Evolutionary conservation across 768 basidiomycete species (phyloP), one percentile per base, ranked within the genome.

Genomic region (Hemileccinum rubropunctum): DNA sequence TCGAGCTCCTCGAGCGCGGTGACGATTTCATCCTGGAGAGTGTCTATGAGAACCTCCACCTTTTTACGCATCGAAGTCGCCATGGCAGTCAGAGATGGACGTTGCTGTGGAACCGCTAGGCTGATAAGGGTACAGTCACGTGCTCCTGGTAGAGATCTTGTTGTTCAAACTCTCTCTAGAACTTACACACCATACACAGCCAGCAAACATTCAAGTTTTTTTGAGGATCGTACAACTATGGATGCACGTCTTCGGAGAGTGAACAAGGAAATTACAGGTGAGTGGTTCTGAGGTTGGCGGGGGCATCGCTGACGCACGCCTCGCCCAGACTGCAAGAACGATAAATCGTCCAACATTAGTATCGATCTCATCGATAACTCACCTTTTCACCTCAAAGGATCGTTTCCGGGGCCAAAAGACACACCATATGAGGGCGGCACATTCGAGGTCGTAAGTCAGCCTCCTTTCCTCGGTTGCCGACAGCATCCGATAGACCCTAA

Each of bases 371-470:
- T 95, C 63, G 91, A 92, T 67, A 83, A 91, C 58, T 90, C 86
- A 5, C 91, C 91, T 0, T 95, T 92, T 64, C 95, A 98, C 65
- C 81, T 98, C 35, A 87, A 85, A 58, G 95, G 95, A 1, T 83
- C 88, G 0, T 98, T 98, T 71, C 83, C 84, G 10, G 95, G 95
- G 11, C 95, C 95, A 12, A 84, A 91, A 58, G 95, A 79, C 34
- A 97, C 95, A 4, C 95, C 95, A 1, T 98, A 98, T 52, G 80
- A 90, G 51, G 95, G 95, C 18, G 95, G 95, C 15, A 78, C 77
- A 33, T 98, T 90, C 61, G 87, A 95, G 71, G 90, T 98, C 42
- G 92, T 95, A 58, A 71, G 91, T 73, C 46, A 33, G 20, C 45
- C 33, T 52, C 56, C 47, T 57, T 36, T 51, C 47, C 18, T 26